Base-by-base conservation (phyloP, 805 yeast species). In the Kazachstania africana region DNA sequence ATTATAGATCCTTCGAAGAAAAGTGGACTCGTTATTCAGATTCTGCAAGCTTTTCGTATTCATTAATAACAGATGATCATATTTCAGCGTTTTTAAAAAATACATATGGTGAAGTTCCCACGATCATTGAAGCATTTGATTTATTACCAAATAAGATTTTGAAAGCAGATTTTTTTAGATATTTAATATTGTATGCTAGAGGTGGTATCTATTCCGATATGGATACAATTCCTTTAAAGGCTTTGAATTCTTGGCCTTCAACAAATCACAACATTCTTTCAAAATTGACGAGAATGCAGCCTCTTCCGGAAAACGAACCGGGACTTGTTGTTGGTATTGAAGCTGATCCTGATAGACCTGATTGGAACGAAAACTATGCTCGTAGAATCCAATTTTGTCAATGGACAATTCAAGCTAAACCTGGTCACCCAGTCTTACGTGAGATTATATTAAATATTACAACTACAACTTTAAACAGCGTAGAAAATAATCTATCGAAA, bases 151-250 rank as follows among this genome's bases (percentile, higher is more conserved):
- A 72, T 45, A 68, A 69, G 23, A 87, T 91, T 35, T 59, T 91
- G 36, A 80, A 80, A 51, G 97, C 96, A 0, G 98, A 91, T 57
- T 88, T 88, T 51, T 84, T 91, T 64, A 64, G 97, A 38, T 91
- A 91, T 55, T 62, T 91, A 45, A 74, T 91, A 13, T 59, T 91
- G 15, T 78, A 68, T 50, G 95, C 96, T 6, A 64, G 91, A 31
- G 98, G 98, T 8, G 98, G 98, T 1, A 75, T 83, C 1, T 88
- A 88, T 51, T 70, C 93, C 2, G 98, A 91, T 50, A 77, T 88
- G 38, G 98, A 91, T 54, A 91, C 98, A 1, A 52, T 64, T 24
- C 69, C 77, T 16, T 59, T 91, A 35, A 79, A 83, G 55, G 77
- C 88, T 0, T 62, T 85, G 9, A 68, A 68, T 14, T 45, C 62